Percentiles rank a stretch among this genome's conserved stretches.
phyloP scores from a whole-genome alignment of 2,329 filamentous ascomycete genomes.

The Achaetomium macrosporum region DNA sequence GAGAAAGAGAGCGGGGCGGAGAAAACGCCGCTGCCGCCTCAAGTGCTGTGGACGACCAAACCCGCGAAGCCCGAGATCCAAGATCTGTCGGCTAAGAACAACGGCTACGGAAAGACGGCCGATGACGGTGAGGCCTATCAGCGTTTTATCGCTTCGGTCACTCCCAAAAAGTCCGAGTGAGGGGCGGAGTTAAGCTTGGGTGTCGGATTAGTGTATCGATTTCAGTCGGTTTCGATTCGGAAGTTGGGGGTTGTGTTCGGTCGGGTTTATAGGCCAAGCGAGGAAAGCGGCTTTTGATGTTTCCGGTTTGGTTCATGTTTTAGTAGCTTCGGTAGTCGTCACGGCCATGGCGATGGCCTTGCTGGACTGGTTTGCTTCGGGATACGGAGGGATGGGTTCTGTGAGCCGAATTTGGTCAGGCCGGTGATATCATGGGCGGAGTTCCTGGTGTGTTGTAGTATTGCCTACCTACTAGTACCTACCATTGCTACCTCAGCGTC shows the following conservation, averaged over 20 bases:
- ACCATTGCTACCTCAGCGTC: too few species aligned
- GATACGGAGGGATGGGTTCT: neutral
- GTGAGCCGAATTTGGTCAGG: neutral
- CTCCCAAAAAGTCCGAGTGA: constrained; percentile 24
- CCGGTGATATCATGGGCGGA: constrained; percentile 5
- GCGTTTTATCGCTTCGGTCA: constrained; percentile 38
- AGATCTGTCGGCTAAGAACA: constrained; percentile 17
- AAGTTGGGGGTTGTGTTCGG: neutral
- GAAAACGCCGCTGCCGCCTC: constrained; percentile 2
- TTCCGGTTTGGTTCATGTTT: too few species aligned
- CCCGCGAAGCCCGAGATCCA: constrained; percentile 22
- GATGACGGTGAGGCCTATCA: constrained; percentile 43
- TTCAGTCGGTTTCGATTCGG: neutral
- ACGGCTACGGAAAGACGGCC: constrained; percentile 23
- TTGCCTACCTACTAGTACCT: too few species aligned
- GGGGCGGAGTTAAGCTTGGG: neutral
- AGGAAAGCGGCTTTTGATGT: too few species aligned
- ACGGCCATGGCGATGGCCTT: too few species aligned
- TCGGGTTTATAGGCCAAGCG: neutral
- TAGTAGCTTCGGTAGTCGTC: too few species aligned
- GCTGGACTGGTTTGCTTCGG: too few species aligned
- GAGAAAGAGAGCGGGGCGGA: constrained; percentile 19
- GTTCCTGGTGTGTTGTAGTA: neutral
- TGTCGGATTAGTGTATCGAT: neutral
- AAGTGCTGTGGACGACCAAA: constrained; percentile 33